Evolutionary conservation across 371 early-diverging fungal species (phyloP), one percentile per base, ranked within the genome.

Genomic region (Lichtheimia corymbifera): DNA sequence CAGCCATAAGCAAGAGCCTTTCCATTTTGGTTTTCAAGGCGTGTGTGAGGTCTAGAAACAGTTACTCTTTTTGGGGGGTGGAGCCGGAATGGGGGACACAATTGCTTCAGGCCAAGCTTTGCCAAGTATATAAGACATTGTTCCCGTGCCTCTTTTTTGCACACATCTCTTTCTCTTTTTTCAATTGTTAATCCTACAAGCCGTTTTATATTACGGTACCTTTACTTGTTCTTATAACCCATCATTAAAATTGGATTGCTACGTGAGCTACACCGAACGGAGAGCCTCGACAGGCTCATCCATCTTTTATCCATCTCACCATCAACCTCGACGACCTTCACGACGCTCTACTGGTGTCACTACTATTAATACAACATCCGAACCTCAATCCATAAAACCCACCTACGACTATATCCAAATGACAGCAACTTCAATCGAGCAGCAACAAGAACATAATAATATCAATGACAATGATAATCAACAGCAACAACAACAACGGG

Each of bases 211-310:
- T 35, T 2, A 35, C 35, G 35, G 35, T 9, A 9, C 9, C 35
- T 35, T 9, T 28, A 28, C 28, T 35, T 11, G 35, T 35, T 35
- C 2, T 35, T 11, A 9, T 11, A 35, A 9, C 35, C 17, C 53
- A n/a, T 60, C 40, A 55, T 55, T 45, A 47, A 58, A 27, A 22
- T 50, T 63, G 64, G 64, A 63, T 63, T 63, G 22, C 47, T 61
- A 63, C 43, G 58, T 63, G 58, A 53, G 42, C 14, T 63, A 58
- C 35, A 52, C 9, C 51, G 44, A 45, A 41, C 50, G 58, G 27
- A 41, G 64, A 44, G 64, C 64, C 54, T 63, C 64, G n/a, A 63
- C 64, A 24, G 64, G 64, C 50, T 64, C 64, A 9, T 40, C 63
- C 57, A 17, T 56, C 3, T 56, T 44, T 45, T 44, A 56, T 14